Evolutionary conservation across 2,329 filamentous ascomycete genomes (phyloP), one percentile per base, ranked within the genome.

Genomic region (Sarocladium strictum): DNA sequence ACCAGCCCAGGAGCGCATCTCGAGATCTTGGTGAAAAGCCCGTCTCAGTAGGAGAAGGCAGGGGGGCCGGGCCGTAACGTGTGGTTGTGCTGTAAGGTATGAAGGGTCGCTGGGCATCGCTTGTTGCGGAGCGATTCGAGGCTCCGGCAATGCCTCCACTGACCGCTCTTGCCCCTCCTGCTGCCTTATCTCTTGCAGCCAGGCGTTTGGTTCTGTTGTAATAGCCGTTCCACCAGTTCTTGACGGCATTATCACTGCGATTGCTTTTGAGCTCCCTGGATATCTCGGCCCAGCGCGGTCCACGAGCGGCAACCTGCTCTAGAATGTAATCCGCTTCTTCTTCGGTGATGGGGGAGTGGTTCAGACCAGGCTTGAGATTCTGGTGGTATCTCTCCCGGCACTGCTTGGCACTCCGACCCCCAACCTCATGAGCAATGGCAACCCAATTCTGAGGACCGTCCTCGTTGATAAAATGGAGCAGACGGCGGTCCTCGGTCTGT

Each of bases 201-300:
- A 76, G 68, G 60, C 84, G 75, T 64, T 76, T 79, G 64, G 87
- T 80, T 64, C 91, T 84, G 73, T 96, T 96, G 79, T 92, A 88
- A 67, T 87, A 89, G 51, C 92, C 91, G 67, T 96, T 96, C 89
- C 89, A 96, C 90, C 91, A 97, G 71, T 97, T 97, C 81, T 97
- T 97, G 59, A 97, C 90, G 26, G 90, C 88, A 65, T 97, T 97
- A 75, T 97, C 92, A 69, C 91, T 96, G 65, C 92, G 86, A 60
- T 90, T 90, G 54, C 86, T 80, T 19, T 33, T 27, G 19, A 97
- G 79, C 45, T 84, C 79, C 60, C 92, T 81, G 43, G 92, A 90
- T 65, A 97, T 97, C 67, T 97, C 90, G 2, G 92, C 92, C 92
- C 92, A 97, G 55, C 88, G 84, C 75, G 91, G 93, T 58, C 91